Conservation (phyloP, 2,329 filamentous ascomycete genomes). For the Paracoccidioides lutzii region DNA sequence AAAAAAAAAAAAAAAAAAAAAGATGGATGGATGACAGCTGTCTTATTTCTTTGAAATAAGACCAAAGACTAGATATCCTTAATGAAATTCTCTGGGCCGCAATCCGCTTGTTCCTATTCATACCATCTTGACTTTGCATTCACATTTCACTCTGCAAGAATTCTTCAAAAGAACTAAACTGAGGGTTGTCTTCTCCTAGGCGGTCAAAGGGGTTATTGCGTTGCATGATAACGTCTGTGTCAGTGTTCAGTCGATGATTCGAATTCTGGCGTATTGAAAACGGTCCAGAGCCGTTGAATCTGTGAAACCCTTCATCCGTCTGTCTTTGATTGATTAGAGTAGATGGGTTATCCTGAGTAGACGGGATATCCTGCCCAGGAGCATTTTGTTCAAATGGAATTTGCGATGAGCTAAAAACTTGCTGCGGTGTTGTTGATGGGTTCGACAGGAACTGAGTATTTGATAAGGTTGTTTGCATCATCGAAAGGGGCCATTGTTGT, state of each 20-base stretch:
- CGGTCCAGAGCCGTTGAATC: slow-evolving; percentile 6
- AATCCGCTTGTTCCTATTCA: neutral
- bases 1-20: no score
- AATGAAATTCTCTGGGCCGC: neutral
- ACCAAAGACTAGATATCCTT: neutral
- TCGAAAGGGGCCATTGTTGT: neutral
- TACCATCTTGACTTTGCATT: neutral
- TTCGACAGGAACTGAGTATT: neutral
- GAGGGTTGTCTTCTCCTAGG: neutral
- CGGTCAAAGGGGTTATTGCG: slow-evolving; percentile 10
- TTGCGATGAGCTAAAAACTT: neutral
- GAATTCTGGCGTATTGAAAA: slow-evolving; percentile 8
- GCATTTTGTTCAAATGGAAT: neutral
- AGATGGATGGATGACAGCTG: neutral
- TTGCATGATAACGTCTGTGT: slow-evolving; percentile 7
- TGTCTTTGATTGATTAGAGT: neutral
- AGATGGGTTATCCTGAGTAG: neutral
- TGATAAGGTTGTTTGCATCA: neutral
- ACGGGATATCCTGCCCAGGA: neutral
- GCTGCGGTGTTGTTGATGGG: neutral
- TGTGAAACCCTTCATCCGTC: neutral
- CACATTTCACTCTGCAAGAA: slow-evolving; percentile 4
- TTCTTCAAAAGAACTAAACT: slow-evolving; percentile 8
- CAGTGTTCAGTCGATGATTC: slow-evolving; percentile 8
- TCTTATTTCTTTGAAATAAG: neutral